Conservation (phyloP, 1,284 basidiomycete genomes). For the Leccinum olivaceoglutinosum region DNA sequence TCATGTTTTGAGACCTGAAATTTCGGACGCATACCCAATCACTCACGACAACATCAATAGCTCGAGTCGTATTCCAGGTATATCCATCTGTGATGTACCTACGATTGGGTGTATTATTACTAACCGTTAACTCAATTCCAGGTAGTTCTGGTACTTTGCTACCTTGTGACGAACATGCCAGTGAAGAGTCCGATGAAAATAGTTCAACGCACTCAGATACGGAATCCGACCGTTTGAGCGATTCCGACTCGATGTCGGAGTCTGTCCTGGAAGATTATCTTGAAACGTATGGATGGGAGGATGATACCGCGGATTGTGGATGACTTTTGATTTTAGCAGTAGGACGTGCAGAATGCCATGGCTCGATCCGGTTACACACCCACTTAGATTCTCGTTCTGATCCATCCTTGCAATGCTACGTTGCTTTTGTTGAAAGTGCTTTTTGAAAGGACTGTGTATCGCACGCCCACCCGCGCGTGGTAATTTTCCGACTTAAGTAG, state of each 20-base stretch:
- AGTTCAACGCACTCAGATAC: background rate
- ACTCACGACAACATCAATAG: background rate
- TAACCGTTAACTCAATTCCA: background rate
- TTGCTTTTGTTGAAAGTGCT: too few species aligned
- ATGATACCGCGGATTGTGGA: background rate
- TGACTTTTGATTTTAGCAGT: slow-evolving; percentile 1
- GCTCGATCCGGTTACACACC: background rate
- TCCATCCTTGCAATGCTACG: too few species aligned
- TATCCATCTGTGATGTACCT: background rate
- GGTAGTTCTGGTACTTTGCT: background rate
- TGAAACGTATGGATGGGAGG: background rate
- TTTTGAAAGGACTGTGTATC: too few species aligned
- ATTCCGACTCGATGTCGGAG: background rate
- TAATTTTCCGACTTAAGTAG: too few species aligned
- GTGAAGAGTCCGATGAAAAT: background rate
- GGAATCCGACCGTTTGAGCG: background rate
- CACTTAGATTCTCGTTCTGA: background rate
- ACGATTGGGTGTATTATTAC: background rate
- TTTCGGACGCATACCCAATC: background rate
- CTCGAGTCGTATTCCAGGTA: background rate
- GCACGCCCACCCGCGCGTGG: too few species aligned
- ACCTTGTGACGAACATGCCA: background rate
- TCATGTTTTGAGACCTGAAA: background rate
- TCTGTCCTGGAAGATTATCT: background rate
- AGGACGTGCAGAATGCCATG: background rate